phyloP scores from a whole-genome alignment of 2,329 filamentous ascomycete species.

The Apiospora pterosperma region DNA sequence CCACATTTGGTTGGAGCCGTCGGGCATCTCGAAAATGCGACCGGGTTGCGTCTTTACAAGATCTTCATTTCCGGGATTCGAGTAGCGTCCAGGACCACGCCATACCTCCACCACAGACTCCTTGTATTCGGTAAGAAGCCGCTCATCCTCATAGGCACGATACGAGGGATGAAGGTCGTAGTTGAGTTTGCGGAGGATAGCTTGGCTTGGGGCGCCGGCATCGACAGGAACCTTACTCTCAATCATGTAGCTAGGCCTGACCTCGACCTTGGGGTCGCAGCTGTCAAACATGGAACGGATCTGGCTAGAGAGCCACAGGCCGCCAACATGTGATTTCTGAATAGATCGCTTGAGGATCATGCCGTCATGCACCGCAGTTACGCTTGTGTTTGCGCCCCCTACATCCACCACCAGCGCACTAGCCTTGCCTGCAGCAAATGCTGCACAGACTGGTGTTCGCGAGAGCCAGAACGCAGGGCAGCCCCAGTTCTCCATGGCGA shows the following conservation, averaged over 20 bases:
- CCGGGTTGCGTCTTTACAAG: slow-evolving; percentile 69
- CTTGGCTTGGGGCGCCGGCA: slow-evolving; percentile 75
- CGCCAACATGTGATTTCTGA: slow-evolving; percentile 79
- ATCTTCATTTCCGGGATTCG: slow-evolving; percentile 69
- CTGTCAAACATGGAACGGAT: slow-evolving; percentile 75
- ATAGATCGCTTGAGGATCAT: slow-evolving; percentile 90
- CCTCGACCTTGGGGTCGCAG: slow-evolving; percentile 65
- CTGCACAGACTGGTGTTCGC: slow-evolving; percentile 81
- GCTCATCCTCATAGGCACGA: slow-evolving; percentile 83
- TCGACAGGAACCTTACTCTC: slow-evolving; percentile 87
- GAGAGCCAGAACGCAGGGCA: slow-evolving; percentile 93
- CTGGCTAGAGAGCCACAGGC: slow-evolving; percentile 87
- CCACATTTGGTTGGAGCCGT: slow-evolving; percentile 95
- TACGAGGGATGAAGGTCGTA: slow-evolving; percentile 65
- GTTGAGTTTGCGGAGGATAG: slow-evolving; percentile 67
- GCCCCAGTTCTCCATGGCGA: slow-evolving; percentile 96
- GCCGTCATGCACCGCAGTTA: slow-evolving; percentile 90
- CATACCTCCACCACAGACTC: slow-evolving; percentile 95
- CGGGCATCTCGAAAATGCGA: slow-evolving; percentile 93
- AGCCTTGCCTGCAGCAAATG: slow-evolving; percentile 89
- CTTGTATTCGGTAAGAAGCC: slow-evolving; percentile 93
- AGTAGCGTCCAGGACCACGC: slow-evolving; percentile 72
- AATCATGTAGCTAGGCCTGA: slow-evolving; percentile 84
- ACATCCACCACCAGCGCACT: slow-evolving; percentile 91
- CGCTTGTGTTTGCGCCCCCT: slow-evolving; percentile 81